Conservation (phyloP, 2,329 filamentous ascomycete genomes). For the Sporothrix humicola region DNA sequence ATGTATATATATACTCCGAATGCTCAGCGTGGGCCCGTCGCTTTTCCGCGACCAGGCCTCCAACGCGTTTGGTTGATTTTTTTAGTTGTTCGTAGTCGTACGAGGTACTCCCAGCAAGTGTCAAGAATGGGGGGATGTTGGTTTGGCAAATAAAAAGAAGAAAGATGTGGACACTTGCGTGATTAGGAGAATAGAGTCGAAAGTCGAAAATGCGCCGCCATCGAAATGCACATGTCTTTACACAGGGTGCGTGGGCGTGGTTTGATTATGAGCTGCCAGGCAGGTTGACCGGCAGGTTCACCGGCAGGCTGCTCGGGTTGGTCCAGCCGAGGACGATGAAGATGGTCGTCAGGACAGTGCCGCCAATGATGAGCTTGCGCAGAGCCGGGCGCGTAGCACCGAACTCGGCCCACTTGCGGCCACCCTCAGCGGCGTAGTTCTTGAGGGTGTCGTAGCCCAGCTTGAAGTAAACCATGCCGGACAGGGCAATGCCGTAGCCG, state of each 20-base stretch:
- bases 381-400: conserved; percentile 76
- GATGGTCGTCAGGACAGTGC: conserved; percentile 64
- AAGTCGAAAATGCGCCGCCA: background rate
- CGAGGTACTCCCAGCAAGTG: conserved; percentile 31
- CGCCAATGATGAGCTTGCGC: conserved; percentile 77
- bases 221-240: background rate
- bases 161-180: conserved; percentile 24
- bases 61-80: background rate
- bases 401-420: conserved; percentile 85
- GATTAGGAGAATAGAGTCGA: conserved; percentile 20
- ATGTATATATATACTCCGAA: conserved; percentile 33
- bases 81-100: conserved; percentile 28
- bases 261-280: conserved; percentile 32
- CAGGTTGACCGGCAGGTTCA: conserved; percentile 22
- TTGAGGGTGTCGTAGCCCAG: conserved; percentile 82
- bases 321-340: conserved; percentile 68
- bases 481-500: conserved; percentile 80
- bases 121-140: conserved; percentile 9
- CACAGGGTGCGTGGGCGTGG: background rate
- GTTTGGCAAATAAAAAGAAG: background rate
- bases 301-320: conserved; percentile 34
- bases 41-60: background rate
- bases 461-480: conserved; percentile 85
- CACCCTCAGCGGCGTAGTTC: conserved; percentile 73
- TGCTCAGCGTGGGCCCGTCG: conserved; percentile 1